A percentile compares a stretch with the other conserved stretches of the same genome.
Evolutionary conservation across 768 basidiomycete genomes (phyloP).

Genomic region (Royoungia palumana): DNA sequence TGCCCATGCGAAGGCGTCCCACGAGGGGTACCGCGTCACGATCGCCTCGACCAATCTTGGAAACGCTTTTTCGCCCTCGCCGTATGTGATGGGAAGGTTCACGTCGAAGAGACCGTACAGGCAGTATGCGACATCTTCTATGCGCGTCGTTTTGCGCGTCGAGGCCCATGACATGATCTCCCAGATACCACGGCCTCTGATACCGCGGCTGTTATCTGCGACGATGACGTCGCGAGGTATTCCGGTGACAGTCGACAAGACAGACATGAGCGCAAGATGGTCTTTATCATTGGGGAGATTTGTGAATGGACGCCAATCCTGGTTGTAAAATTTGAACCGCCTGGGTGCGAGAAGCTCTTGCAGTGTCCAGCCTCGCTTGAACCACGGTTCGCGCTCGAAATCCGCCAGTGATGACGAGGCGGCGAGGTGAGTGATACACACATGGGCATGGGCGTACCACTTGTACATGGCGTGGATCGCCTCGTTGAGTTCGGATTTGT

Average conservation of each 20-base stretch:
- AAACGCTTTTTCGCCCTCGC: constrained; percentile 31
- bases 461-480: constrained; percentile 32
- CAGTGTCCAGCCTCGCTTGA: constrained; percentile 23
- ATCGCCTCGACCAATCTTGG: constrained; percentile 24
- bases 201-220: constrained; percentile 18
- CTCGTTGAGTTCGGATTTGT: constrained; percentile 27
- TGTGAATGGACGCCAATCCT: constrained; percentile 21
- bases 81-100: constrained; percentile 24
- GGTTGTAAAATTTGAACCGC: constrained; percentile 25
- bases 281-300: constrained; percentile 14
- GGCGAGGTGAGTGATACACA: constrained; percentile 28
- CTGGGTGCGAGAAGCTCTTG: constrained; percentile 28
- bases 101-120: constrained; percentile 28
- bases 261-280: constrained; percentile 4
- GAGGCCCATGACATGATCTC: constrained; percentile 33
- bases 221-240: constrained; percentile 17
- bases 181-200: constrained; percentile 13
- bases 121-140: constrained; percentile 30
- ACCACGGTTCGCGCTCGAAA: constrained; percentile 26
- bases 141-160: constrained; percentile 24
- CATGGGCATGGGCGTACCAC: constrained; percentile 30
- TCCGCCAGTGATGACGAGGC: constrained; percentile 11
- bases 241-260: constrained; percentile 13
- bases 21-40: constrained; percentile 2
- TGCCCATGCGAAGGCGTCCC: constrained; percentile 28